phyloP scores from a whole-genome alignment of 2,329 filamentous ascomycete species.

The Fusarium coicis region DNA sequence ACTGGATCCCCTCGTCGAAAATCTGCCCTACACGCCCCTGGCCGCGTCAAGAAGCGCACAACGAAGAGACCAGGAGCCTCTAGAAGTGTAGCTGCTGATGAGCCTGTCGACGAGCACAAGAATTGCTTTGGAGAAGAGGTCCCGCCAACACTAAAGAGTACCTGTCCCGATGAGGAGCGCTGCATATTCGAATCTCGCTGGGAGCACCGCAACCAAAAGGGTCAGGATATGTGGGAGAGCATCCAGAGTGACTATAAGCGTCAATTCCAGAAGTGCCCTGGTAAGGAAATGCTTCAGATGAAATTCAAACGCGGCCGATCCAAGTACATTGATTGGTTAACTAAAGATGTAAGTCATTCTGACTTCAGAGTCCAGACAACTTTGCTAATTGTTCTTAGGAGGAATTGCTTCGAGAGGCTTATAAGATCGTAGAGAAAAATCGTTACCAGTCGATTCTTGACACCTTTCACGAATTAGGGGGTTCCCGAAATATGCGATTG shows the following conservation, averaged over 20 bases:
- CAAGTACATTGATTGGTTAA: constrained; percentile 61
- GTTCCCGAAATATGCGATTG: constrained; percentile 60
- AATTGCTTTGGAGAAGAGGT: constrained; percentile 51
- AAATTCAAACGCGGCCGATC: constrained; percentile 62
- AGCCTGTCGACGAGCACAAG: constrained; percentile 47
- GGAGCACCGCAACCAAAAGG: constrained; percentile 58
- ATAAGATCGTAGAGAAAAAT: constrained; percentile 53
- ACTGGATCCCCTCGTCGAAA: constrained; percentile 46
- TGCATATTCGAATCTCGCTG: constrained; percentile 63
- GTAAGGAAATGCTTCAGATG: constrained; percentile 67
- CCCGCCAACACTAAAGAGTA: constrained; percentile 54
- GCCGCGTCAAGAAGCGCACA: constrained; percentile 46
- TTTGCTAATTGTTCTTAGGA: constrained; percentile 47
- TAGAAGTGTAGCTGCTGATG: constrained; percentile 20
- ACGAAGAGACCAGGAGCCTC: constrained; percentile 28
- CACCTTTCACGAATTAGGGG: constrained; percentile 61
- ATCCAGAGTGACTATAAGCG: constrained; percentile 58
- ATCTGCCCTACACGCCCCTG: constrained; percentile 24
- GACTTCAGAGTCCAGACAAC: not conserved
- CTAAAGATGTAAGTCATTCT: constrained; percentile 58
- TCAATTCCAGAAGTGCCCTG: constrained; percentile 50
- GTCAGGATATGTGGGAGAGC: constrained; percentile 68
- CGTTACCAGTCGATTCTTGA: constrained; percentile 57
- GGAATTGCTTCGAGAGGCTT: constrained; percentile 54
- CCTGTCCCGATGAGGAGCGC: constrained; percentile 59